phyloP scores from a whole-genome alignment of 768 basidiomycete genomes.

The Mycena rebaudengoi region DNA sequence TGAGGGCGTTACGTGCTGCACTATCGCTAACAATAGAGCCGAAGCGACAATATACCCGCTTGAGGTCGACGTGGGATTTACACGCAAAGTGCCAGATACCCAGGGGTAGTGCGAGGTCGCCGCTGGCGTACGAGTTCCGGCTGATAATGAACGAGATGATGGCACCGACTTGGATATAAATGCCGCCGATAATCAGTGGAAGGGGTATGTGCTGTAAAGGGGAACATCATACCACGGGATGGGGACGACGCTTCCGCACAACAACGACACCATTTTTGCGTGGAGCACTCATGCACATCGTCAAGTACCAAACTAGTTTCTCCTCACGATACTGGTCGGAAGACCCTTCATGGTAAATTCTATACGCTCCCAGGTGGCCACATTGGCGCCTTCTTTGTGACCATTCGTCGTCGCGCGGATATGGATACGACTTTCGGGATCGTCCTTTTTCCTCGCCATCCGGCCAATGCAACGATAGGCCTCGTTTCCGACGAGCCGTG shows the following conservation, averaged over 20 bases:
- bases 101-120: constrained; percentile 27
- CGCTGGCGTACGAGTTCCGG: constrained; percentile 29
- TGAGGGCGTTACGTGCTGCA: not conserved
- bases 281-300: constrained; percentile 26
- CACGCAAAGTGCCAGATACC: constrained; percentile 32
- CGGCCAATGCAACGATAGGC: not conserved
- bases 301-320: constrained; percentile 28
- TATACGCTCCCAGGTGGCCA: constrained; percentile 23
- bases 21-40: constrained; percentile 24
- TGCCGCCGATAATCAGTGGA: not conserved
- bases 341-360: constrained; percentile 25
- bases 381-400: not conserved
- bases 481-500: not conserved
- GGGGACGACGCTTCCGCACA: constrained; percentile 27
- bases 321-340: constrained; percentile 16
- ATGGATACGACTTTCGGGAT: not conserved
- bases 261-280: constrained; percentile 21
- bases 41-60: constrained; percentile 29
- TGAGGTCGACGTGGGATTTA: constrained; percentile 33
- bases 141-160: constrained; percentile 28
- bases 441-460: not conserved
- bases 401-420: not conserved
- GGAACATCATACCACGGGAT: constrained; percentile 25
- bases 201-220: not conserved
- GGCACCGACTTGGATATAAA: constrained; percentile 29